These are phyloP conservation scores for Tolypocladium tundrense DNA, from an alignment of 2,329 filamentous ascomycete species.

Conservation along the genomic window DNA sequence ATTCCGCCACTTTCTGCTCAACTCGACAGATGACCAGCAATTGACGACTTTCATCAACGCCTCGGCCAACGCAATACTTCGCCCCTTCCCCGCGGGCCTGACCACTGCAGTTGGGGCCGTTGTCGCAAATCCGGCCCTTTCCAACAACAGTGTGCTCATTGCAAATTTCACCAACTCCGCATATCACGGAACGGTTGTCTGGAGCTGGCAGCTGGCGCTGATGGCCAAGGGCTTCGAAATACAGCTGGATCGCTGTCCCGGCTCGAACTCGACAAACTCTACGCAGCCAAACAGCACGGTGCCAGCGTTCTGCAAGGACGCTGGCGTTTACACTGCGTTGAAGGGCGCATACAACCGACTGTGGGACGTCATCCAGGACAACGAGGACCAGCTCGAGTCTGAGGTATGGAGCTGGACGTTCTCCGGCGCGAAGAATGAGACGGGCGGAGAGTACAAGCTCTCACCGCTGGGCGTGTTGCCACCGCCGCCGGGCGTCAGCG, in stretches of 20 bases:
- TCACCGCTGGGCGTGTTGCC: slow-evolving; percentile 11
- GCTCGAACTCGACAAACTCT: neutral
- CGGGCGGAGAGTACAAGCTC: slow-evolving; percentile 7
- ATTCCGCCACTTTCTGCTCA: slow-evolving; percentile 53
- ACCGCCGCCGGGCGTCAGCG: slow-evolving; percentile 4
- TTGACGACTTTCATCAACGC: slow-evolving; percentile 46
- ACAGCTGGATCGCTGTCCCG: slow-evolving; percentile 42
- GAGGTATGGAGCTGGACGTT: slow-evolving; percentile 58
- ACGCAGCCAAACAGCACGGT: slow-evolving; percentile 1
- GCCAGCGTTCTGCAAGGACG: slow-evolving; percentile 41
- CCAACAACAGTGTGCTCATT: slow-evolving; percentile 33
- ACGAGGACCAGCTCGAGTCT: slow-evolving; percentile 35
- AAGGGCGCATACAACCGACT: slow-evolving; percentile 44
- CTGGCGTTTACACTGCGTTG: slow-evolving; percentile 31
- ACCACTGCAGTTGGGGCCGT: slow-evolving; percentile 45
- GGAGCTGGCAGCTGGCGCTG: slow-evolving; percentile 56
- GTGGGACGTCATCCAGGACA: slow-evolving; percentile 51
- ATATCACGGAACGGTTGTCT: slow-evolving; percentile 54
- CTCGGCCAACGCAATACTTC: slow-evolving; percentile 45
- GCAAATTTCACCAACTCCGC: slow-evolving; percentile 44
- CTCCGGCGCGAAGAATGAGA: slow-evolving; percentile 3
- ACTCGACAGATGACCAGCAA: slow-evolving; percentile 46
- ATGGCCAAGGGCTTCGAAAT: slow-evolving; percentile 50
- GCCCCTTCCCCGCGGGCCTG: slow-evolving; percentile 48
- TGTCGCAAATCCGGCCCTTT: slow-evolving; percentile 51